phyloP scores from a whole-genome alignment of 371 early-diverging fungal species.

The Rhizopus microsporus region DNA sequence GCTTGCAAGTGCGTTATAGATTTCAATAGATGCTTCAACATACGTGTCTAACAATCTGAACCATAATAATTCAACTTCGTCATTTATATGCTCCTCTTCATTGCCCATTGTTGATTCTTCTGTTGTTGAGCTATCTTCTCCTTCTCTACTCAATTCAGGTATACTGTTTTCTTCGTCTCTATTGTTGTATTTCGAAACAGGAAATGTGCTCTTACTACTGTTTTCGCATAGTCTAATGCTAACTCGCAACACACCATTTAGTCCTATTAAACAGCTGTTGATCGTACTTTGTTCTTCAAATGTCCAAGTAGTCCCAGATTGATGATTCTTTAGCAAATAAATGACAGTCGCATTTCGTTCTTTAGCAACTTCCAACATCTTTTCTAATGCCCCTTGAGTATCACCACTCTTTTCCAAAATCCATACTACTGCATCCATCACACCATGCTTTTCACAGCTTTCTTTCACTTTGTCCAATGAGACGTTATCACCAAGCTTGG shows the following conservation, averaged over 20 bases:
- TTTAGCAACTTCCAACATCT: conserved; percentile 63
- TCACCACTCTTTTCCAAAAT: conserved; percentile 74
- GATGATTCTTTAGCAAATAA: conserved; percentile 41
- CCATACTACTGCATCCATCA: conserved; percentile 79
- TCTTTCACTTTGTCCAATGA: conserved; percentile 57
- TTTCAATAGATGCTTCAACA: conserved; percentile 54
- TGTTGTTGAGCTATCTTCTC: conserved; percentile 12
- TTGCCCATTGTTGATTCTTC: conserved; percentile 7
- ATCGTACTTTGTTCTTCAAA: conserved; percentile 58
- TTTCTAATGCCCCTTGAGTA: conserved; percentile 65
- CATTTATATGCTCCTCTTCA: conserved; percentile 20
- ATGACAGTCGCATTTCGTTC: conserved; percentile 50
- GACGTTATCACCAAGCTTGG: conserved; percentile 59
- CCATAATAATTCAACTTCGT: conserved; percentile 68
- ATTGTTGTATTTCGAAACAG: not conserved
- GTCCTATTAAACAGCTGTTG: conserved; percentile 55
- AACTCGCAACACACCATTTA: conserved; percentile 63
- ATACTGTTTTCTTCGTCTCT: conserved; percentile 12
- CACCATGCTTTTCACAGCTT: conserved; percentile 59
- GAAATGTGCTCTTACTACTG: conserved; percentile 40
- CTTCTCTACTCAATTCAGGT: conserved; percentile 19
- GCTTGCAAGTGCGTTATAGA: conserved; percentile 27
- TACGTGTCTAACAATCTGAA: conserved; percentile 67
- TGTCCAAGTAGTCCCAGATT: conserved; percentile 37
- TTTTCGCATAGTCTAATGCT: conserved; percentile 60